Percentiles rank a stretch among this genome's conserved stretches.
These are phyloP conservation scores for Penicillium lividum DNA, from an alignment of 495 filamentous ascomycete genomes.

Conservation along the genomic window DNA sequence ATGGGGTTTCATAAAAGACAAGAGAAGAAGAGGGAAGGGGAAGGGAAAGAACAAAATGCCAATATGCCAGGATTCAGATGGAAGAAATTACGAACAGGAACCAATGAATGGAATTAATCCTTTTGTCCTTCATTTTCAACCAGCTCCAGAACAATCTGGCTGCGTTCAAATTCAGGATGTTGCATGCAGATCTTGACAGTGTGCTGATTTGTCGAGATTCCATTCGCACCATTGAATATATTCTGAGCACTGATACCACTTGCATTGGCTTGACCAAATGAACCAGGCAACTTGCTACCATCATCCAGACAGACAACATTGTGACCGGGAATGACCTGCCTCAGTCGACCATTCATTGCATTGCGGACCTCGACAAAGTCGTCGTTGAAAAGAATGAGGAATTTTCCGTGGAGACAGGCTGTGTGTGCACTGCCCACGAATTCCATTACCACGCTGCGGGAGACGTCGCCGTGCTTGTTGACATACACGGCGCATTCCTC, in stretches of 20 bases:
- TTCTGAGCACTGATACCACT: conserved; percentile 9
- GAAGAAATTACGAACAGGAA: neutral
- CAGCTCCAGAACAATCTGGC: conserved; percentile 88
- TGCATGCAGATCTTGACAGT: conserved; percentile 95
- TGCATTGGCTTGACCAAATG: conserved; percentile 34
- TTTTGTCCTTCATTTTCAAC: conserved; percentile 91
- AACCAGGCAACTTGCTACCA: conserved; percentile 56
- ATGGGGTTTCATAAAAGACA: neutral
- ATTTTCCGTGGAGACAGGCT: conserved; percentile 77
- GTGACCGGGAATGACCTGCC: conserved; percentile 90
- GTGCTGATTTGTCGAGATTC: conserved; percentile 37
- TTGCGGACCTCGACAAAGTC: conserved; percentile 97
- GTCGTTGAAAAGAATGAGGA: conserved; percentile 77
- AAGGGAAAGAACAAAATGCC: neutral
- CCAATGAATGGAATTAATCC: conserved; percentile 46
- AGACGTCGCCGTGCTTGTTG: conserved; percentile 96
- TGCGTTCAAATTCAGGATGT: conserved; percentile 79
- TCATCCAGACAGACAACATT: conserved; percentile 89
- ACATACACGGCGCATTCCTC: conserved; percentile 96
- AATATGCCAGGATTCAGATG: neutral
- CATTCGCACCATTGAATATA: conserved; percentile 32
- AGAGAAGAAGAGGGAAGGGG: neutral
- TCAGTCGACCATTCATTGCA: conserved; percentile 88
- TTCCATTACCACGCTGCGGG: conserved; percentile 90
- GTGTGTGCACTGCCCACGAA: conserved; percentile 89